These are phyloP conservation scores for Capillidium heterosporum DNA, from an alignment of 371 early-diverging fungal genomes.

Conservation along the genomic window DNA sequence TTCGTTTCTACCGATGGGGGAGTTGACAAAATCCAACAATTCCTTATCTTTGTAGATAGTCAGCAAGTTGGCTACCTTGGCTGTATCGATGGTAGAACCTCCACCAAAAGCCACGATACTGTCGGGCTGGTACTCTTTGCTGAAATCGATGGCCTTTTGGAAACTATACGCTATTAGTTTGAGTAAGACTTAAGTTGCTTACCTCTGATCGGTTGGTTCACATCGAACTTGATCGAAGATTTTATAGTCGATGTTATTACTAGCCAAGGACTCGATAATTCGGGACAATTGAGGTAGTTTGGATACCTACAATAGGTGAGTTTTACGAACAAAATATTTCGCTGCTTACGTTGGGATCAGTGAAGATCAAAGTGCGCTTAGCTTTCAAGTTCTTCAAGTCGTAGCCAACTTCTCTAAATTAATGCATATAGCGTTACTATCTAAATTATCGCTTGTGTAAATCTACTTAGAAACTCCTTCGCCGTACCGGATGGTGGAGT, in stretches of 20 bases:
- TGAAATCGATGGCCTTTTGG: slow-evolving; percentile 61
- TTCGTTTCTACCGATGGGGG: slow-evolving; percentile 77
- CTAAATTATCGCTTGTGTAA: background rate
- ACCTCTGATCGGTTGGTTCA: slow-evolving; percentile 63
- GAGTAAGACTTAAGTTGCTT: background rate
- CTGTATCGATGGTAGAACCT: slow-evolving; percentile 83
- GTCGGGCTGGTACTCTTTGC: slow-evolving; percentile 50
- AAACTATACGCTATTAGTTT: slow-evolving; percentile 19
- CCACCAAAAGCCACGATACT: slow-evolving; percentile 85
- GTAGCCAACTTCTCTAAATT: slow-evolving; percentile 56
- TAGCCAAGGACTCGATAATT: slow-evolving; percentile 58
- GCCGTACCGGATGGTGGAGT: slow-evolving; percentile 62
- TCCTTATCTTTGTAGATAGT: slow-evolving; percentile 63
- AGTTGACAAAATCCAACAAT: slow-evolving; percentile 81
- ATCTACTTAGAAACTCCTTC: slow-evolving; percentile 14
- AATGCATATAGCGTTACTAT: background rate
- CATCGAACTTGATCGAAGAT: slow-evolving; percentile 62
- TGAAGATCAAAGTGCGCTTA: slow-evolving; percentile 68
- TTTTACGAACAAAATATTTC: background rate
- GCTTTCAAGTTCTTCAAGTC: slow-evolving; percentile 62
- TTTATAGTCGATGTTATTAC: slow-evolving; percentile 42
- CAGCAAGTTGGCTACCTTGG: slow-evolving; percentile 82
- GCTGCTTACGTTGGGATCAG: slow-evolving; percentile 41
- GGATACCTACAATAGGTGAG: slow-evolving; percentile 16
- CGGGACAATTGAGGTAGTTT: slow-evolving; percentile 56